A percentile compares a stretch with the other conserved stretches of the same genome.
Evolutionary conservation across 148 eudicot genomes (phyloP).

Genomic region (Salicornia ramosissima): DNA sequence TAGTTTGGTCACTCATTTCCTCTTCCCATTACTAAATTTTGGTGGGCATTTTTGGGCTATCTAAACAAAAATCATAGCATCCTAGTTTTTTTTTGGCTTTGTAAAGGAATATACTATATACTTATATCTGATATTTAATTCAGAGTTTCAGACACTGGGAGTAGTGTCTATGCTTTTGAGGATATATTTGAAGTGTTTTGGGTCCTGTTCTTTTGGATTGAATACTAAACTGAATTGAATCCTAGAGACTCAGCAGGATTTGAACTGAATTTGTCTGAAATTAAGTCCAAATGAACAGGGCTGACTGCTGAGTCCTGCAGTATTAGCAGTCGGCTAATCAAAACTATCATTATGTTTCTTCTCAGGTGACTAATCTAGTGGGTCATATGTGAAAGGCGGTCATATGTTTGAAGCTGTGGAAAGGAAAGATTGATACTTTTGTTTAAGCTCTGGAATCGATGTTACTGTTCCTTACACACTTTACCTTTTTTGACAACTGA

Average conservation of each 20-base stretch:
- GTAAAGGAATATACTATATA: neutral
- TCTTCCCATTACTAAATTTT: too few relatives aligned
- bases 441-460: slow-evolving; percentile 4
- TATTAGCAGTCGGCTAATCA: neutral
- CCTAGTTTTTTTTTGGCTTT: neutral
- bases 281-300: too few relatives aligned
- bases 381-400: slow-evolving; percentile 47
- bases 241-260: too few relatives aligned
- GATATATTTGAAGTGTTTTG: neutral
- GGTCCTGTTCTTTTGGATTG: too few relatives aligned
- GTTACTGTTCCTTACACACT: neutral
- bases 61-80: neutral
- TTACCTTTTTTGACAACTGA: slow-evolving; percentile 17
- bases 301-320: too few relatives aligned
- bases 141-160: neutral
- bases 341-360: slow-evolving; percentile 3
- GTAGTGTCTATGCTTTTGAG: neutral
- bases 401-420: neutral
- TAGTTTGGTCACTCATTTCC: too few relatives aligned
- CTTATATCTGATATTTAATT: too few relatives aligned
- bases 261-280: too few relatives aligned
- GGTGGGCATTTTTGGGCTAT: neutral
- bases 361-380: slow-evolving; percentile 69
- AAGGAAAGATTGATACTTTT: slow-evolving; percentile 3
- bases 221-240: too few relatives aligned